phyloP scores from a whole-genome alignment of 2,329 filamentous ascomycete species.

The Hypocrella siamensis region DNA sequence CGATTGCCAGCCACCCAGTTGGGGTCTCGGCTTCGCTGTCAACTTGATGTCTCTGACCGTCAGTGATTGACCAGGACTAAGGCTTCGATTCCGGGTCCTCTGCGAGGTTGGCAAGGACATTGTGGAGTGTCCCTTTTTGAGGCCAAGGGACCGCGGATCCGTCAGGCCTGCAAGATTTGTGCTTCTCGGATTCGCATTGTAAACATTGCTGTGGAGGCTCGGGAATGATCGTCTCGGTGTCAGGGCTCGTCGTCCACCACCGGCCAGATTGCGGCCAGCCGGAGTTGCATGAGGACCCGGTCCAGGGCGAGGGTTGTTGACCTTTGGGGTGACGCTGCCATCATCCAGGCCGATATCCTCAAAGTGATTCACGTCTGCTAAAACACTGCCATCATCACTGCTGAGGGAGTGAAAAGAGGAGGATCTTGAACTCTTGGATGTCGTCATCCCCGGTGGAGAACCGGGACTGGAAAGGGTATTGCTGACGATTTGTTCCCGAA shows the following conservation, averaged over 20 bases:
- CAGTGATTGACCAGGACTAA: slow-evolving; percentile 32
- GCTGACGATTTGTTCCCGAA: slow-evolving; percentile 14
- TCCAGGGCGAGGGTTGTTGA: slow-evolving; percentile 22
- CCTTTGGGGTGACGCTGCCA: slow-evolving; percentile 31
- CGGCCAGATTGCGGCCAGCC: slow-evolving; percentile 14
- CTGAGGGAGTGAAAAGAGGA: slow-evolving; percentile 73
- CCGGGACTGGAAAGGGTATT: slow-evolving; percentile 15
- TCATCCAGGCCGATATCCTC: slow-evolving; percentile 86
- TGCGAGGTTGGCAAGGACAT: slow-evolving; percentile 21
- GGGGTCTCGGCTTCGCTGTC: slow-evolving; percentile 18
- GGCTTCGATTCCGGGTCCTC: slow-evolving; percentile 32
- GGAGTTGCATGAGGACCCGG: slow-evolving; percentile 10
- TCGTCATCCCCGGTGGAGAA: slow-evolving; percentile 47
- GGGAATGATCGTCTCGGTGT: slow-evolving; percentile 24
- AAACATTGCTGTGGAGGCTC: slow-evolving; percentile 28
- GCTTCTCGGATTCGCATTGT: slow-evolving; percentile 33
- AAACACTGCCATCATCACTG: slow-evolving; percentile 54
- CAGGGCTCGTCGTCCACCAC: slow-evolving; percentile 13
- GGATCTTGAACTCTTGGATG: slow-evolving; percentile 79
- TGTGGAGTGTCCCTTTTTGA: slow-evolving; percentile 14
- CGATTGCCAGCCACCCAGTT: slow-evolving; percentile 54
- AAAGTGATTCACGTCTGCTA: slow-evolving; percentile 67
- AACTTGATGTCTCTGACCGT: slow-evolving; percentile 26
- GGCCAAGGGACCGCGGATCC: slow-evolving; percentile 16
- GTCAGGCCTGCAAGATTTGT: slow-evolving; percentile 25